Base-by-base conservation (phyloP, 352 stramenopile genomes). In the Phytopythium litorale region DNA sequence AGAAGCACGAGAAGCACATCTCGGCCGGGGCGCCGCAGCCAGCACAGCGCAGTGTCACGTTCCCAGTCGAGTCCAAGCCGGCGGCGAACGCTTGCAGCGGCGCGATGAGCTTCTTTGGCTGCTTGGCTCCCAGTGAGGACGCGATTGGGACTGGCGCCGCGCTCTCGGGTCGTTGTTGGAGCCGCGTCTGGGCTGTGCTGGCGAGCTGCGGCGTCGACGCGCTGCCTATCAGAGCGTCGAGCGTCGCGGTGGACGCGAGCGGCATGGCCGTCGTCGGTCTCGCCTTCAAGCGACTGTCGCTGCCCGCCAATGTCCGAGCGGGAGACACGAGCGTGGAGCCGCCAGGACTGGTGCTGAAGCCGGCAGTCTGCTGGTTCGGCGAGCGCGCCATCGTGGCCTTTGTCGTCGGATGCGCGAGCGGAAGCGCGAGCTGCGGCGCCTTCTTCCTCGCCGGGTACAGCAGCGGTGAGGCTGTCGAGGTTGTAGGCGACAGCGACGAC, bases 1-100 rank as follows among this genome's bases (percentile, higher is more conserved):
- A 82, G 32, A 92, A 85, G 64, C 84, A 92, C 7, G 67, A 66
- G 46, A 91, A 65, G 64, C 81, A 92, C 59, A 92, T 78, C 58
- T 92, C 84, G 19, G 84, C 81, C 45, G 75, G 80, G 0, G 69
- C 75, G 55, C 81, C 80, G 25, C 84, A 91, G 9, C 84, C 84
- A 32, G 66, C 64, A 35, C 84, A 92, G 12, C 83, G 79, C 57
- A 77, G 66, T 4, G 58, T 62, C 25, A 67, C 58, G 25, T 38
- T 49, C 1, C 32, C 16, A 56, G 30, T 4, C 46, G 23, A 15
- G 62, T 66, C 3, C 0, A 19, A 35, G 18, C n/a, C 16, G 60
- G 18, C 3, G 58, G 53, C 33, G 62, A 63, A 58, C 33, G 5
- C 63, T 25, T 16, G 63, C 4, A 37, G 21, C n/a, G 51, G 58